Evolutionary conservation across 2,329 filamentous ascomycete genomes (phyloP).

Genomic region (Penicillium palitans): DNA sequence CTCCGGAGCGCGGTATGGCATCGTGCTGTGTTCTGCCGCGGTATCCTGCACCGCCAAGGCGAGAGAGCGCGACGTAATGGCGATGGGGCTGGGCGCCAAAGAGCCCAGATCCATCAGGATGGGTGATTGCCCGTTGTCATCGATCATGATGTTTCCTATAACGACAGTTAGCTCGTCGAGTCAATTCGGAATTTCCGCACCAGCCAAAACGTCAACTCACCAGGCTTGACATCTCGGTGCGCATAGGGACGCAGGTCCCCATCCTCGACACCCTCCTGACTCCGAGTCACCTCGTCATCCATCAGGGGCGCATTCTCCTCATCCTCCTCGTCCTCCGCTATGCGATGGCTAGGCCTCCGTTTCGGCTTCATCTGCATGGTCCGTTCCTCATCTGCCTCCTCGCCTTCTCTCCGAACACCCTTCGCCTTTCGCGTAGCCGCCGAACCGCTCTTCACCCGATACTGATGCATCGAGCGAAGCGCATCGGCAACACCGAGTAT

Average conservation of each 20-base stretch:
- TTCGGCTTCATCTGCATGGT: slow-evolving; percentile 41
- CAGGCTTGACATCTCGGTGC: slow-evolving; percentile 96
- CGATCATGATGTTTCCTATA: slow-evolving; percentile 95
- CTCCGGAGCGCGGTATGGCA: slow-evolving; percentile 97
- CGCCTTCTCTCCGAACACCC: slow-evolving; percentile 56
- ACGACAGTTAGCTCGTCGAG: neutral
- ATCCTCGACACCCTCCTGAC: slow-evolving; percentile 66
- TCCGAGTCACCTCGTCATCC: slow-evolving; percentile 70
- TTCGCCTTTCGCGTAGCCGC: slow-evolving; percentile 57
- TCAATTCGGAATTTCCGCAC: neutral
- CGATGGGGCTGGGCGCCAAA: slow-evolving; percentile 79
- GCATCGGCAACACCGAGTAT: slow-evolving; percentile 91
- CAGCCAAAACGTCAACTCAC: slow-evolving; percentile 49
- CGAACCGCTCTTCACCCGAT: slow-evolving; percentile 63
- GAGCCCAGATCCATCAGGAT: slow-evolving; percentile 98
- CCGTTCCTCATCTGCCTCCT: slow-evolving; percentile 52
- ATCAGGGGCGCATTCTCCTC: slow-evolving; percentile 82
- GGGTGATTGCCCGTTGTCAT: slow-evolving; percentile 80
- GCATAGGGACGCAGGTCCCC: slow-evolving; percentile 78
- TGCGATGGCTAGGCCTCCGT: slow-evolving; percentile 47
- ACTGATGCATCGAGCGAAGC: slow-evolving; percentile 87
- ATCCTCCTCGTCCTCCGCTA: slow-evolving; percentile 68
- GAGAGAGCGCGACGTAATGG: slow-evolving; percentile 84
- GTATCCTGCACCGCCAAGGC: slow-evolving; percentile 91
- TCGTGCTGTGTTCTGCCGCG: slow-evolving; percentile 94